These are phyloP conservation scores for Globisporangium recalcitrans DNA, from an alignment of 352 stramenopile genomes.

Conservation along the genomic window DNA sequence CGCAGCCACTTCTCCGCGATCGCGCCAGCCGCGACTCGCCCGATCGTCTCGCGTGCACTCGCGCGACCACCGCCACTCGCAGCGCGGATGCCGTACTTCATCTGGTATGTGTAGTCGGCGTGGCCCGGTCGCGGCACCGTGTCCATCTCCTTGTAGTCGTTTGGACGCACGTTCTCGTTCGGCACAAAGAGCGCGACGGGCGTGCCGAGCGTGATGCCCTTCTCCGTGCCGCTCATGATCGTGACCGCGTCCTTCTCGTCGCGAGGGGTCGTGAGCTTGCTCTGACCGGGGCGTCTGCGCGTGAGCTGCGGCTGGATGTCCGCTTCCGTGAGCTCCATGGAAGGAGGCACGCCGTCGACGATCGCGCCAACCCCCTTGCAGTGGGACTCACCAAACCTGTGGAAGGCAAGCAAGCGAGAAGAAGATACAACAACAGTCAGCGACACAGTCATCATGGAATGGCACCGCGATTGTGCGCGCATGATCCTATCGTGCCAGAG, in stretches of 20 bases:
- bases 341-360: conserved; percentile 96
- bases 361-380: conserved; percentile 96
- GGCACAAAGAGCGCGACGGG: conserved; percentile 96
- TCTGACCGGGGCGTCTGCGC: conserved; percentile 95
- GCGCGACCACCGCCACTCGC: conserved; percentile 94
- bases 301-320: conserved; percentile 98
- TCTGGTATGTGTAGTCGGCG: conserved; percentile 99
- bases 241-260: conserved; percentile 97
- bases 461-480: not conserved
- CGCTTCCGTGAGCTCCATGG: conserved; percentile 90
- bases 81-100: conserved; percentile 98
- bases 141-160: conserved; percentile 97
- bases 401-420: not conserved
- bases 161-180: conserved; percentile 96
- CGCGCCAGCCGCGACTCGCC: conserved; percentile 94
- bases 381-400: conserved; percentile 96
- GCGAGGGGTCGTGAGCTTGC: conserved; percentile 96
- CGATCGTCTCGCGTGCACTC: conserved; percentile 97
- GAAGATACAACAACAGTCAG: not conserved
- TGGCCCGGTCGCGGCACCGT: conserved; percentile 90
- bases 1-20: conserved; percentile 95
- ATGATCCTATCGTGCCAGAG: not conserved
- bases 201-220: conserved; percentile 93
- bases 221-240: conserved; percentile 95
- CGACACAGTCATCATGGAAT: not conserved